Evolutionary conservation across 306 rosid species (phyloP).

Genomic region (Gynostemma pentaphyllum): DNA sequence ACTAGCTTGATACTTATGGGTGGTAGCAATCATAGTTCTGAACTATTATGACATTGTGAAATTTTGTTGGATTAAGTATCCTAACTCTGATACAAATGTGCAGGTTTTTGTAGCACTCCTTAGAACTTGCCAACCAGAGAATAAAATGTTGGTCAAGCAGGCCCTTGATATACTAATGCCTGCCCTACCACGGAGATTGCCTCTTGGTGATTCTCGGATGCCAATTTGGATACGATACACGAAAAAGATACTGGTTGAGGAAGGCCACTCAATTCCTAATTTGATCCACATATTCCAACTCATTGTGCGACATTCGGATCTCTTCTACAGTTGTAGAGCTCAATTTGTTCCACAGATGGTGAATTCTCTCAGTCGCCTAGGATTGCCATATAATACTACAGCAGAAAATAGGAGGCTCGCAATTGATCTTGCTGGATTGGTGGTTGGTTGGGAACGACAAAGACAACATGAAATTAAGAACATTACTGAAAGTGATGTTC

Average conservation of each 20-base stretch:
- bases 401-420: conserved; percentile 96
- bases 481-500: conserved; percentile 55
- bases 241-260: conserved; percentile 92
- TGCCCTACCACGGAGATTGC: conserved; percentile 92
- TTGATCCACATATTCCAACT: conserved; percentile 98
- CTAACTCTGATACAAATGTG: conserved; percentile 22
- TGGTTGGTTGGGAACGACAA: conserved; percentile 97
- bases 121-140: conserved; percentile 97
- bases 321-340: conserved; percentile 96
- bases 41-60: background rate
- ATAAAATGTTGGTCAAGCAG: conserved; percentile 98
- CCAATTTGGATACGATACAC: conserved; percentile 97
- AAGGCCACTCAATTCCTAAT: conserved; percentile 97
- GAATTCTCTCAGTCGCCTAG: conserved; percentile 95
- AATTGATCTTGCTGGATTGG: conserved; percentile 98
- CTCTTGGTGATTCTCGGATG: conserved; percentile 93
- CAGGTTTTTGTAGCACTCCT: conserved; percentile 99
- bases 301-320: conserved; percentile 96
- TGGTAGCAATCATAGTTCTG: background rate
- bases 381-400: conserved; percentile 88
- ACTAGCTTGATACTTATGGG: background rate
- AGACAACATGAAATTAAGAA: conserved; percentile 88
- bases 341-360: conserved; percentile 99
- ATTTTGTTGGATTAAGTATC: conserved; percentile 7
- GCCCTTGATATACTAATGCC: conserved; percentile 99